These are phyloP conservation scores for Cucurbita pepo DNA, from an alignment of 306 rosid genomes.

Conservation along the genomic window DNA sequence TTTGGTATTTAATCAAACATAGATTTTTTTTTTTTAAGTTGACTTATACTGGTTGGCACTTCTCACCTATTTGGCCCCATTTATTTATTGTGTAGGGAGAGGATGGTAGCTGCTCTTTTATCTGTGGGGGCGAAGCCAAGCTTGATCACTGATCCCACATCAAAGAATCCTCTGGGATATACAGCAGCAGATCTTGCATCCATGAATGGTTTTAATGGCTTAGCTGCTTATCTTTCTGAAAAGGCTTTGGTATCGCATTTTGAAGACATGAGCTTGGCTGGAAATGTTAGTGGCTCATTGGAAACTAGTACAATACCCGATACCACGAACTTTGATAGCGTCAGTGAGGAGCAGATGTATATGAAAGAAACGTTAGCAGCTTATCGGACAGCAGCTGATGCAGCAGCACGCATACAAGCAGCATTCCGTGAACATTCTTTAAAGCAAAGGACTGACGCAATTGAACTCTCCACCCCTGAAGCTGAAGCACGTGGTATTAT, in stretches of 20 bases:
- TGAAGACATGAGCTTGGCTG: conserved; percentile 69
- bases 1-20: background rate
- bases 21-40: background rate
- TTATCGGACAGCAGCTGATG: conserved; percentile 77
- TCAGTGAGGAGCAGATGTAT: conserved; percentile 56
- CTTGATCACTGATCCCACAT: conserved; percentile 83
- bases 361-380: conserved; percentile 73
- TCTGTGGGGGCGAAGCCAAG: conserved; percentile 83
- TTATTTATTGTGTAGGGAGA: conserved; percentile 34
- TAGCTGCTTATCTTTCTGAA: conserved; percentile 90
- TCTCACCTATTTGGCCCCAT: background rate
- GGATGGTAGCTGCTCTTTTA: conserved; percentile 69
- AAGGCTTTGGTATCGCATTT: conserved; percentile 72
- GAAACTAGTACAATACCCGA: conserved; percentile 25
- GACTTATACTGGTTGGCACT: background rate
- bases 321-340: conserved; percentile 20
- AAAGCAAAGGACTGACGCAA: conserved; percentile 33
- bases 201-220: conserved; percentile 52
- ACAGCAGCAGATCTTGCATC: conserved; percentile 77
- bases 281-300: conserved; percentile 72
- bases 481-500: conserved; percentile 65
- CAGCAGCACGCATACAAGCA: conserved; percentile 81
- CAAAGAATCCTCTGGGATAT: conserved; percentile 56
- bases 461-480: conserved; percentile 43
- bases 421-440: conserved; percentile 73